Evolutionary conservation across 768 basidiomycete species (phyloP).

Genomic region (Suillus occidentalis): DNA sequence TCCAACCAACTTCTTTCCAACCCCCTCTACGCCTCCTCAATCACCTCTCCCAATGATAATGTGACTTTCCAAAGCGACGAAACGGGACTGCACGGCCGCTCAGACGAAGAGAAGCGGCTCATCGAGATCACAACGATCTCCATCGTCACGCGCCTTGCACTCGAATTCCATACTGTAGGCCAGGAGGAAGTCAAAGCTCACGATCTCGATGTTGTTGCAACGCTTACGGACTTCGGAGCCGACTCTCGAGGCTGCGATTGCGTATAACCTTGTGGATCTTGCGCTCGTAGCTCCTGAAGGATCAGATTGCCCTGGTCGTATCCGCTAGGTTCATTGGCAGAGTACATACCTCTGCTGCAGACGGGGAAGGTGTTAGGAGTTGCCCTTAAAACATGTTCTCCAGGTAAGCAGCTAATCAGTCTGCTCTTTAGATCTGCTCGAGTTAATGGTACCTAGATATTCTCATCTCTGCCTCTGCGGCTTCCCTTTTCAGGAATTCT

Average conservation of each 20-base stretch:
- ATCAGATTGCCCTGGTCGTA: no score
- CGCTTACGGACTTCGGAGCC: constrained; percentile 83
- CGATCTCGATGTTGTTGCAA: constrained; percentile 91
- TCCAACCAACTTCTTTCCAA: constrained; percentile 43
- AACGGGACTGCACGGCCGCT: constrained; percentile 60
- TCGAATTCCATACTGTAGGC: constrained; percentile 62
- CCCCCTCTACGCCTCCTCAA: constrained; percentile 37
- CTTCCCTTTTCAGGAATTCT: no score
- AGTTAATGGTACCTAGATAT: no score
- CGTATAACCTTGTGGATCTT: constrained; percentile 88
- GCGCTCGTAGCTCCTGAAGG: constrained; percentile 75
- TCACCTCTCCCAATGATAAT: constrained; percentile 41
- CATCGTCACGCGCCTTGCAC: constrained; percentile 81
- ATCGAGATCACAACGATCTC: constrained; percentile 91
- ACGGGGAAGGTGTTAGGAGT: no score
- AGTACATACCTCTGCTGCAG: no score
- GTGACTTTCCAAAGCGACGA: constrained; percentile 60
- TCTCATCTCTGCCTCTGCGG: no score
- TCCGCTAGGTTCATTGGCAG: no score
- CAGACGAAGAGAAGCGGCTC: constrained; percentile 82
- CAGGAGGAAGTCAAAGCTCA: constrained; percentile 84
- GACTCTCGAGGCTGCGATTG: constrained; percentile 86
- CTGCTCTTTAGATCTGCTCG: no score
- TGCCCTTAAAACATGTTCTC: no score
- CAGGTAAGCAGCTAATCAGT: no score